Conservation (phyloP, 2,329 filamentous ascomycete species). For the Aspergillus uvarum region DNA sequence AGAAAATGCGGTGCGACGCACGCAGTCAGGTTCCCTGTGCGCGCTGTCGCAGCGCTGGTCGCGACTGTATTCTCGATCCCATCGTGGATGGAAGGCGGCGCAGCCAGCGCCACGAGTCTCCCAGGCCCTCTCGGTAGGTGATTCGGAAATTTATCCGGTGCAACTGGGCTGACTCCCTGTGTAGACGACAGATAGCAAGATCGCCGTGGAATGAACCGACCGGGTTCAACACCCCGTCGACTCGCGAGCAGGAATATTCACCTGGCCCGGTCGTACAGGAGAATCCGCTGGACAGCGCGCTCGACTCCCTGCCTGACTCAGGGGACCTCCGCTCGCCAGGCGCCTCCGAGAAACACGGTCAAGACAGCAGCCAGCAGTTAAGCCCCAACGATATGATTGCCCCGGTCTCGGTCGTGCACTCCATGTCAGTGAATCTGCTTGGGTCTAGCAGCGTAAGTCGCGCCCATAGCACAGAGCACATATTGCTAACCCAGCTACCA, state of each 20-base stretch:
- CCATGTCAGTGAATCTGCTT: slow-evolving; percentile 37
- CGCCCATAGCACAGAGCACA: background rate
- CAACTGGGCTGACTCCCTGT: background rate
- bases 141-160: too few relatives aligned
- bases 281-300: slow-evolving; percentile 20
- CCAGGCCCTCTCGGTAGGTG: background rate
- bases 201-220: slow-evolving; percentile 5
- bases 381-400: slow-evolving; percentile 40
- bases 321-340: slow-evolving; percentile 25
- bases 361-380: slow-evolving; percentile 34
- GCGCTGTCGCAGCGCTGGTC: slow-evolving; percentile 33
- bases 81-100: slow-evolving; percentile 29
- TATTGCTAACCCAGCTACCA: too few relatives aligned
- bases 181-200: background rate
- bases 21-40: slow-evolving; percentile 37
- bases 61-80: slow-evolving; percentile 36
- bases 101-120: slow-evolving; percentile 17
- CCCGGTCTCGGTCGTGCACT: slow-evolving; percentile 35
- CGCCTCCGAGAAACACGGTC: slow-evolving; percentile 26
- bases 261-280: slow-evolving; percentile 21
- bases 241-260: slow-evolving; percentile 30
- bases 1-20: slow-evolving; percentile 40
- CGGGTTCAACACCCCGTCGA: slow-evolving; percentile 25
- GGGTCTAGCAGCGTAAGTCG: slow-evolving; percentile 29
- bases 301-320: slow-evolving; percentile 24